A percentile compares a stretch with the other conserved stretches of the same genome.
These are phyloP conservation scores for Candida maesae DNA, from an alignment of 805 yeast species.

Conservation along the genomic window DNA sequence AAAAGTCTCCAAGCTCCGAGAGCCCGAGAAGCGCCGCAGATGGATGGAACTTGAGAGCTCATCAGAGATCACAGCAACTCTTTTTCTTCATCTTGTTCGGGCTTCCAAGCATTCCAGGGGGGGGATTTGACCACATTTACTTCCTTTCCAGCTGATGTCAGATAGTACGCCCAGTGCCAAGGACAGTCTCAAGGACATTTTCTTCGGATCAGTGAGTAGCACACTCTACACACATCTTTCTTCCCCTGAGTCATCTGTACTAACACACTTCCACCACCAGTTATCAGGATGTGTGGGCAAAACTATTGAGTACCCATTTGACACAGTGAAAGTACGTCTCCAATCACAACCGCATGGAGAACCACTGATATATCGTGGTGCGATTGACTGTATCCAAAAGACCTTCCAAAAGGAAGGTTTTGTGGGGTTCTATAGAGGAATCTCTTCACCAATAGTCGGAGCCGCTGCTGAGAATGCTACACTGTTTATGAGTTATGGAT, in stretches of 20 bases:
- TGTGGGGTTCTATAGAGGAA: slow-evolving; percentile 75
- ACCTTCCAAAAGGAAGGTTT: slow-evolving; percentile 71
- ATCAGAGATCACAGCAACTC: too few species aligned
- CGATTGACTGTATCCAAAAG: slow-evolving; percentile 59
- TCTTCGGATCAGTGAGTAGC: slow-evolving; percentile 33
- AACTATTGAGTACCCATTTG: slow-evolving; percentile 86
- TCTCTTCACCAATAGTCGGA: slow-evolving; percentile 79
- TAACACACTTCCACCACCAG: slow-evolving; percentile 14
- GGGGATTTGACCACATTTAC: too few species aligned
- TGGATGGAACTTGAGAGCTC: too few species aligned
- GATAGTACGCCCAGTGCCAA: slow-evolving; percentile 12
- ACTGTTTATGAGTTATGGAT: slow-evolving; percentile 63
- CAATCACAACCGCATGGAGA: slow-evolving; percentile 64
- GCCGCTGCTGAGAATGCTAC: slow-evolving; percentile 89
- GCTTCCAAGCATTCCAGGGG: too few species aligned
- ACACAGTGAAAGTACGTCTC: slow-evolving; percentile 84
- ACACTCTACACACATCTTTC: neutral
- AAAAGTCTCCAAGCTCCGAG: neutral
- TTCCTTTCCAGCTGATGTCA: slow-evolving; percentile 7
- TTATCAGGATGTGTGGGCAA: slow-evolving; percentile 80
- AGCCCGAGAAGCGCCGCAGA: too few species aligned
- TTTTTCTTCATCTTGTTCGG: too few species aligned
- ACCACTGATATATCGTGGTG: slow-evolving; percentile 48
- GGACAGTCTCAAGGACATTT: slow-evolving; percentile 32
- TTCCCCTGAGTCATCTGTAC: neutral